Base-by-base conservation (phyloP, 2,329 filamentous ascomycete genomes). In the Botrytis aclada region DNA sequence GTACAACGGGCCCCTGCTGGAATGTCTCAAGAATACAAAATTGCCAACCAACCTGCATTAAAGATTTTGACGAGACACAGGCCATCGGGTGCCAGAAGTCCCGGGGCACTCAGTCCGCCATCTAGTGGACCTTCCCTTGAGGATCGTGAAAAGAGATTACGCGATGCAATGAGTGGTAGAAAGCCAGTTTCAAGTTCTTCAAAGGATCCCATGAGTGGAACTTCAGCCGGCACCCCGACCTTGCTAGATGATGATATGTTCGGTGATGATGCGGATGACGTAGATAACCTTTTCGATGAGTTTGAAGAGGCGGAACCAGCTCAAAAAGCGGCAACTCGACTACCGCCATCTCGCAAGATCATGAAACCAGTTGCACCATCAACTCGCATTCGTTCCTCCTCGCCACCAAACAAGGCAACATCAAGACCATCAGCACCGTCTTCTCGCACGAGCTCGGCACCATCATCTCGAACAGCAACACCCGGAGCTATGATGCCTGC, bases 1-100 rank as follows among this genome's bases (percentile, higher is more conserved):
- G 83, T 90, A 61, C 80, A 73, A 32, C 83, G 82, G 63, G 87
- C 88, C 0, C 89, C 89, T 10, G 77, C 82, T 1, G 84, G 83
- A 69, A 88, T 90, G 87, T 78, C 88, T 9, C 83, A 85, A 66
- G 87, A 88, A 69, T 83, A 86, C 65, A 83, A 85, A 41, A 84
- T 85, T 63, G 83, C 84, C 20, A 78, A 78, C 16, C 81, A 84
- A 70, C 83, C 71, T 80, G 71, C 76, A 20, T 65, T 80, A 4
- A 79, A 74, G 73, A 79, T 81, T 16, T 66, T 85, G 65, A 83
- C 83, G 14, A 77, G 70, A 41, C 77, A 76, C 56, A 77, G 70
- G 70, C 72, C 75, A 76, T 32, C 77, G 76, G n/a, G n/a, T 56
- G 51, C n/a, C 74, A 20, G 65, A 69, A 43, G 73, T n/a, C 66